Evolutionary conservation across 352 stramenopile genomes (phyloP), one percentile per base, ranked within the genome.

Genomic region (Globisporangium echinulatum): DNA sequence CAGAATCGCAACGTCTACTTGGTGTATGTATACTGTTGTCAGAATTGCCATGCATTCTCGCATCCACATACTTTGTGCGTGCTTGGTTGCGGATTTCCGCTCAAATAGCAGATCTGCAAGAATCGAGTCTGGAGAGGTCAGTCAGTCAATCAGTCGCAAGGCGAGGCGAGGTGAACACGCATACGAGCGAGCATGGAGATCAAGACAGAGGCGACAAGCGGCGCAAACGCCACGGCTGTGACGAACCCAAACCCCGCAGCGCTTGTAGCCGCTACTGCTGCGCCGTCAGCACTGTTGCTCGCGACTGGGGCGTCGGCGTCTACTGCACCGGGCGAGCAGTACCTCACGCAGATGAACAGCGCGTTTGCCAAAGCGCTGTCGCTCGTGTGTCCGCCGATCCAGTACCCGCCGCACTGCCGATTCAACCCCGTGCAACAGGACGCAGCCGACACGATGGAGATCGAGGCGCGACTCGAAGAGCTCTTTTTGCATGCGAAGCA

Each of bases 401-500:
- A 91, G 68, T 93, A 93, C 68, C 81, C 83, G 42, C 83, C 83
- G 52, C 83, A 90, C 63, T 89, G 78, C 58, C 83, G 81, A n/a
- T 87, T 89, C 53, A 93, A 93, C 56, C 83, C 83, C 4, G 77
- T 93, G 62, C 83, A 88, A 38, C 76, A 86, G 48, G 83, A 93
- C 61, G 77, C 83, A 15, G 81, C 83, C 44, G 83, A 93, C 68
- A 85, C 82, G 49, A 68, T 71, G 40, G 83, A 91, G 74, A 74
- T 91, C 58, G 77, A 90, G 49, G 61, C 68, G 52, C 75, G 76
- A 8, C 71, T 93, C 11, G 77, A 89, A 59, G 72, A 87, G 58
- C 89, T 91, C 63, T 93, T 93, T 50, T 52, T 90, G 59, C 76
- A 86, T 59, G 83, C 83, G 40, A 93, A 93, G 80, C 80, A 89